Evolutionary conservation across 1,284 basidiomycete genomes (phyloP).

Genomic region (Takashimella koratensis): DNA sequence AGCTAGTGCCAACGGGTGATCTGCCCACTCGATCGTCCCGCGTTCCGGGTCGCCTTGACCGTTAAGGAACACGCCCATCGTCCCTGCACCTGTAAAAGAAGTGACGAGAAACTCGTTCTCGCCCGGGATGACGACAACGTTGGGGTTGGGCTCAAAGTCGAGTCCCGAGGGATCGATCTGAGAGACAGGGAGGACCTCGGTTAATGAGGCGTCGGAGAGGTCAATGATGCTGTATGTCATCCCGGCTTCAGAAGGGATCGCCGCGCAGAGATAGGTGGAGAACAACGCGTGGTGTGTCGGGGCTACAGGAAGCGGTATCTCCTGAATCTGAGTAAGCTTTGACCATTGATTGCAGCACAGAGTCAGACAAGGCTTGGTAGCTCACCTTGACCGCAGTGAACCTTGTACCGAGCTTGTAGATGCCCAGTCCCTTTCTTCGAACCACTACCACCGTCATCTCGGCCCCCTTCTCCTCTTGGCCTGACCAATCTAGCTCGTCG

Average conservation of each 20-base stretch:
- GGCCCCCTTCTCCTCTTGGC: slow-evolving; percentile 53
- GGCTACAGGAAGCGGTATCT: slow-evolving; percentile 69
- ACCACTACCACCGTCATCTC: slow-evolving; percentile 74
- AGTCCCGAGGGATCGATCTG: slow-evolving; percentile 55
- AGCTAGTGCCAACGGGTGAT: slow-evolving; percentile 69
- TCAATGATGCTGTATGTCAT: slow-evolving; percentile 68
- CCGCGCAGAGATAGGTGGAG: slow-evolving; percentile 66
- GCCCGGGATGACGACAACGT: slow-evolving; percentile 65
- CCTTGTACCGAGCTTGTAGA: slow-evolving; percentile 64
- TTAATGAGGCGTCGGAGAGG: slow-evolving; percentile 62
- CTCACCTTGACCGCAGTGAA: slow-evolving; percentile 61
- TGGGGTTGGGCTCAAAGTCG: slow-evolving; percentile 57
- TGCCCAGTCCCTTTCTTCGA: slow-evolving; percentile 63
- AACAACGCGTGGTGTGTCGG: slow-evolving; percentile 63
- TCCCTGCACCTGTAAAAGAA: slow-evolving; percentile 59
- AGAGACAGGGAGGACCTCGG: slow-evolving; percentile 70
- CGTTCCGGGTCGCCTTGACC: slow-evolving; percentile 80
- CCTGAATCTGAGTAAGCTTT: slow-evolving; percentile 52
- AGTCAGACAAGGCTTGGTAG: background rate
- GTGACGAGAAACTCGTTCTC: slow-evolving; percentile 66
- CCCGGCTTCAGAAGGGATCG: slow-evolving; percentile 54
- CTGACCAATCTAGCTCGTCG: slow-evolving; percentile 58
- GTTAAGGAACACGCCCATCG: slow-evolving; percentile 79
- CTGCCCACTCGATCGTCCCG: slow-evolving; percentile 79
- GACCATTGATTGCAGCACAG: background rate